phyloP scores from a whole-genome alignment of 176 grass and related monocot genomes.

The Guadua angustifolia region DNA sequence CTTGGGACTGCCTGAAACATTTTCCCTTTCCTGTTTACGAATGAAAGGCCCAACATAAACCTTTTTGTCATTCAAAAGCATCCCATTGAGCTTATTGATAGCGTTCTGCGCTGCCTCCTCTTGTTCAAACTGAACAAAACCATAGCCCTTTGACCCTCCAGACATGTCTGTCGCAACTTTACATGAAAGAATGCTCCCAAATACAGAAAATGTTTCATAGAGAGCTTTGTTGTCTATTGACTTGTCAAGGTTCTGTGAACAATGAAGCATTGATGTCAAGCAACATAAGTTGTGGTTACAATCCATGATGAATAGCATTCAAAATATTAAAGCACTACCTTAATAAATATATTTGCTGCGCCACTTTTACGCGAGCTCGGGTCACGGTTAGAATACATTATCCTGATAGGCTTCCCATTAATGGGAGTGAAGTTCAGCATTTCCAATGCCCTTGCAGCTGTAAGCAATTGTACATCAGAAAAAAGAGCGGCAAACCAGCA shows the following conservation, averaged over 20 bases:
- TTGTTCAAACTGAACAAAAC: slow-evolving; percentile 71
- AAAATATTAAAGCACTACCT: slow-evolving; percentile 40
- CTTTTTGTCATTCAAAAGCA: slow-evolving; percentile 75
- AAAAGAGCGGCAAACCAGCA: not conserved
- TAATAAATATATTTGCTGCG: slow-evolving; percentile 79
- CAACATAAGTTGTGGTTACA: not conserved
- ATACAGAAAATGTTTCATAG: slow-evolving; percentile 64
- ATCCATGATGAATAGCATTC: slow-evolving; percentile 9
- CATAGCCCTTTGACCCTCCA: slow-evolving; percentile 71
- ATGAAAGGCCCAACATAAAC: slow-evolving; percentile 82
- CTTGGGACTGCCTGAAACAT: slow-evolving; percentile 49
- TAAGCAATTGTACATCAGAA: not conserved
- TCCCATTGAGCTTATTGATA: slow-evolving; percentile 74
- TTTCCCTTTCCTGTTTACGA: slow-evolving; percentile 71
- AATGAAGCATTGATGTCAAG: slow-evolving; percentile 4
- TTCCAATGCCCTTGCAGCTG: slow-evolving; percentile 65
- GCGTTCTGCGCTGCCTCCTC: slow-evolving; percentile 64
- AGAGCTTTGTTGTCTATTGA: slow-evolving; percentile 72
- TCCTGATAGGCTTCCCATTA: slow-evolving; percentile 65
- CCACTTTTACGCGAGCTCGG: slow-evolving; percentile 71
- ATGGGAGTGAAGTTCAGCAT: slow-evolving; percentile 69
- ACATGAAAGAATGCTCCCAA: slow-evolving; percentile 71
- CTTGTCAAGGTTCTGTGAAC: slow-evolving; percentile 73
- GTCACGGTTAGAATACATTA: slow-evolving; percentile 89
- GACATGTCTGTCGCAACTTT: slow-evolving; percentile 63